Base-by-base conservation (phyloP, 2,329 filamentous ascomycete genomes). In the Xenoacremonium recifei region DNA sequence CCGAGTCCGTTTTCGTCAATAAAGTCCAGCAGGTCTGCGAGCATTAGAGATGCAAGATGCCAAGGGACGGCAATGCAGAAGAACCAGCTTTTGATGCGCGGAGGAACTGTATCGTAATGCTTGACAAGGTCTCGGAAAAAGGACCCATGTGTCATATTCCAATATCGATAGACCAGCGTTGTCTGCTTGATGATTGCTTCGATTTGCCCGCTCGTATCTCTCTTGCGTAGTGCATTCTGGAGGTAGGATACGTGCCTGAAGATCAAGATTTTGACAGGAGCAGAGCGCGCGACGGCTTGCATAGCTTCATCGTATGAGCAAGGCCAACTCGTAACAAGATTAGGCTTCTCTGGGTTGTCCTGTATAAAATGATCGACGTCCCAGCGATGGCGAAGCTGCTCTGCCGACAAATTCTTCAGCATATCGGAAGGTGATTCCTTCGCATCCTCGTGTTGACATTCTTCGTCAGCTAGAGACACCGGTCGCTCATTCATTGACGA, bases 31-130 rank as follows among this genome's bases (percentile, higher is more conserved):
- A 73, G 55, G 42, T 82, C 77, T 20, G 76, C 74, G 3, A 82
- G 60, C 20, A 82, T 66, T 31, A 82, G 67, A 0, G 69, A 65
- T 1, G 70, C 77, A 1, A 82, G 68, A 48, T 80, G 75, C 77
- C 77, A 82, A 45, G 80, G 79, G 0, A 72, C 71, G 0, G 71
- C 65, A 21, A 82, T 69, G 43, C 77, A 73, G 7, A 79, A 65
- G 41, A 79, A 80, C 79, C 79, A 82, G 13, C 76, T 76, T 48
- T 77, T 76, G 6, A 81, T 70, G 3, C 73, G 73, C 2, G 69
- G 51, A 0, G 76, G 75, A 0, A 82, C 66, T 0, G 60, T 52
- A n/a, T 70, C 60, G 43, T 79, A 77, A 47, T 75, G 59, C 4
- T 64, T 60, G 4, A 78, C 60, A 21, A 77, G 71, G 43, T 77